Percentiles rank a stretch among this genome's conserved stretches.
phyloP scores from a whole-genome alignment of 2,329 filamentous ascomycete genomes.

The Bipolaris bicolor region DNA sequence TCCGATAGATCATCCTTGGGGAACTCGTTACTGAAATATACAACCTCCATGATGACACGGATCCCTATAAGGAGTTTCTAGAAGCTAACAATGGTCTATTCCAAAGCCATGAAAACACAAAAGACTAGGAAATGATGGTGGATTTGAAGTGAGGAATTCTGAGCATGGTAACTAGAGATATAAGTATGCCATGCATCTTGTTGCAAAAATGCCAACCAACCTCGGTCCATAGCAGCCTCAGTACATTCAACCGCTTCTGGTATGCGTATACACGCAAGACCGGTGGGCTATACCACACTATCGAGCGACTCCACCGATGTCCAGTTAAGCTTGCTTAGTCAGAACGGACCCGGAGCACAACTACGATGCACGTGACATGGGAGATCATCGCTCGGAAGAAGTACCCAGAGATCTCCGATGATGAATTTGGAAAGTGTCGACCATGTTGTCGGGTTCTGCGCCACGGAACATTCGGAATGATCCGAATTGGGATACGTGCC shows the following conservation, averaged over 20 bases:
- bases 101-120: not conserved
- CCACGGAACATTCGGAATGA: not conserved
- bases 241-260: not conserved
- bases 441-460: not conserved
- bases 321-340: not conserved
- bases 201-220: not conserved
- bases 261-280: not conserved
- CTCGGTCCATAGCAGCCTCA: not conserved
- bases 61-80: not conserved
- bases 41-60: conserved; percentile 36
- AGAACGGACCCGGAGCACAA: too few species aligned
- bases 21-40: conserved; percentile 58
- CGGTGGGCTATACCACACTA: not conserved
- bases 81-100: not conserved
- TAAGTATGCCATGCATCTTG: not conserved
- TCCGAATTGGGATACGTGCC: not conserved
- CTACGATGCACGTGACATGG: not conserved
- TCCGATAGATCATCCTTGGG: conserved; percentile 53
- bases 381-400: not conserved
- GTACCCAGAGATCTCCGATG: not conserved
- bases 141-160: too few species aligned
- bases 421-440: not conserved
- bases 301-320: not conserved
- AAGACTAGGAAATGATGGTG: not conserved
- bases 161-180: not conserved